Evolutionary conservation across 106 monocot genomes (phyloP).

Genomic region (Apostasia ramifera): DNA sequence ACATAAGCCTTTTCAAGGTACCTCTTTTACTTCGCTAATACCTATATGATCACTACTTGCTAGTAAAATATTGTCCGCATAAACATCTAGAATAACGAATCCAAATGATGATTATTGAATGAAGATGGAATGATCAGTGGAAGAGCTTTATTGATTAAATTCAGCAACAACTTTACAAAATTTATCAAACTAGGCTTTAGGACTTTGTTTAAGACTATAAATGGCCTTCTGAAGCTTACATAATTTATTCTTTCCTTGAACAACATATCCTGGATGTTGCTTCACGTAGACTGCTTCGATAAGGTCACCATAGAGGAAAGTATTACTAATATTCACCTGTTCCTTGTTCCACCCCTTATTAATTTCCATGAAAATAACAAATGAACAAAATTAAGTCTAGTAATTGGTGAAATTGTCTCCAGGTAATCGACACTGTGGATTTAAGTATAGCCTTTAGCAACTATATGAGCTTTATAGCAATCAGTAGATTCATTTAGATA

Average conservation of each 20-base stretch:
- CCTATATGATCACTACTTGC: no score
- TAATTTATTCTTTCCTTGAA: background rate
- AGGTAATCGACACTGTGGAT: background rate
- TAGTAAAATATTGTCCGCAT: no score
- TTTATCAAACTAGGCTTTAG: background rate
- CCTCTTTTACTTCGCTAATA: no score
- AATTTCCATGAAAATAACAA: background rate
- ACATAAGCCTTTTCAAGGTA: no score
- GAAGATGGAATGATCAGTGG: no score
- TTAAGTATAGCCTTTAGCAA: no score
- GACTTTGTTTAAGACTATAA: slow-evolving; percentile 4
- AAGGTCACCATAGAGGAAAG: slow-evolving; percentile 1
- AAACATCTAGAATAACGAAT: no score
- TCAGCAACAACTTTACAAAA: background rate
- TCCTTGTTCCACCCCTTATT: background rate
- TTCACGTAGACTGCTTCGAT: background rate
- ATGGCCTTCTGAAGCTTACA: background rate
- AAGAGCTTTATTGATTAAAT: no score
- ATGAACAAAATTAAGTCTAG: background rate
- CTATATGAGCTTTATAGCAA: no score
- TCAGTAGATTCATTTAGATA: no score
- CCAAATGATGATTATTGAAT: no score
- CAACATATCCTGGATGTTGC: slow-evolving; percentile 5
- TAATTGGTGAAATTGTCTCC: background rate
- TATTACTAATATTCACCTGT: background rate